Evolutionary conservation across 1,284 basidiomycete species (phyloP), one percentile per base, ranked within the genome.

Genomic region (Agaricales sp.): DNA sequence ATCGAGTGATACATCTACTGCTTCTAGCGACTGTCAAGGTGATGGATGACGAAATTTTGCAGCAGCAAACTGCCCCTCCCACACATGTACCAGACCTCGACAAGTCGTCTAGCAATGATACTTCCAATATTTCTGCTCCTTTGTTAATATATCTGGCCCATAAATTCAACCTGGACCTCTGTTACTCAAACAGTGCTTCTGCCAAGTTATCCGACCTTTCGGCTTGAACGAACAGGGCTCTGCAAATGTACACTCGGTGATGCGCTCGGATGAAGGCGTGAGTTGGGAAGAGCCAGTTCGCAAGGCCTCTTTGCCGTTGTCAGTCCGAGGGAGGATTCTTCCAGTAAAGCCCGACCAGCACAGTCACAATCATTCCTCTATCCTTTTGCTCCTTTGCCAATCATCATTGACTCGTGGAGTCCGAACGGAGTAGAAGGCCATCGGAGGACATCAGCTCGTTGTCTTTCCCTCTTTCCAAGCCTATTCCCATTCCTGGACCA

Each of bases 171-270:
- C 91, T 94, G 67, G 93, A 97, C 60, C 83, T 87, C 50, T 92
- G 87, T 49, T 96, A 93, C 60, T 92, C 87, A 13, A 95, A 96
- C 63, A 78, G 82, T 18, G 92, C 92, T 16, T 96, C 92, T 92
- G 82, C 88, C 4, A 92, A 92, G 60, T 71, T 90, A 1, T 87
- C 84, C 20, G 86, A 87, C 24, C 72, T 90, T 2, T 80, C 82
- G 1, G 77, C 86, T 6, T 71, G 82, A 37, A 85, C 90, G 66
- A n/a, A 85, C 90, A 47, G 79, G 85, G 22, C 77, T 85, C 20
- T 89, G 87, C 58, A 85, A 90, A 62, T 79, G 83, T 21, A 84
- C 87, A 0, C 73, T 90, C 25, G 86, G 87, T 30, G 80, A 82
- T 58, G 84, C 83, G 4, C 74, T 90, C 16, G 79, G 82, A 51